Base-by-base conservation (phyloP, 495 filamentous ascomycete species). In the Apodospora peruviana region DNA sequence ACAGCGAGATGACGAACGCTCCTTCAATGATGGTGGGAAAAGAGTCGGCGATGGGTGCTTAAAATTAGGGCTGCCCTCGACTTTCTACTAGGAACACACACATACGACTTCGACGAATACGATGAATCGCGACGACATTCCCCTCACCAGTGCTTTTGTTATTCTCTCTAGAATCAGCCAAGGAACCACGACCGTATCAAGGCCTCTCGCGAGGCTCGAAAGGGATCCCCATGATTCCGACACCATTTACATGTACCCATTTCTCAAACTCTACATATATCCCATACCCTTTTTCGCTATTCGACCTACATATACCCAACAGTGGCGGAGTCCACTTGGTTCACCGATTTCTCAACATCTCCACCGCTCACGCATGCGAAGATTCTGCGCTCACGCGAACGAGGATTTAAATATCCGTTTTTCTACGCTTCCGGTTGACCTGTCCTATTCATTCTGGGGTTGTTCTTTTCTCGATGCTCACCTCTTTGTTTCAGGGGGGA, bases 1-100 rank as follows among this genome's bases (percentile, higher is more conserved):
- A 84, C 43, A 68, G 67, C 34, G 76, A 80, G 59, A 71, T 70
- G 80, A 38, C 56, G 5, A 64, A 60, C 36, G 52, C 53, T 3
- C 50, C 57, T 2, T 37, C 60, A 0, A 40, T 24, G 14, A 45
- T 47, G 43, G 23, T 53, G 5, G 58, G 57, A 38, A n/a, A 46
- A 17, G 60, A 61, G 41, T n/a, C 47, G 18, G 51, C 52, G 16
- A 64, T 53, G 48, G 45, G 40, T 5, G 58, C 49, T 2, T 58
- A 50, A 42, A 48, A 27, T n/a, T n/a, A n/a, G n/a, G n/a, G n/a
- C n/a, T n/a, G n/a, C n/a, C n/a, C n/a, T n/a, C n/a, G n/a, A n/a
- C n/a, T n/a, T n/a, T n/a, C n/a, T n/a, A n/a, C n/a, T n/a, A n/a
- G n/a, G n/a, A n/a, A n/a, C n/a, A n/a, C n/a, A n/a, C n/a, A n/a